Evolutionary conservation across 441 rosid species (phyloP), one percentile per base, ranked within the genome.

Genomic region (Sinapis alba): DNA sequence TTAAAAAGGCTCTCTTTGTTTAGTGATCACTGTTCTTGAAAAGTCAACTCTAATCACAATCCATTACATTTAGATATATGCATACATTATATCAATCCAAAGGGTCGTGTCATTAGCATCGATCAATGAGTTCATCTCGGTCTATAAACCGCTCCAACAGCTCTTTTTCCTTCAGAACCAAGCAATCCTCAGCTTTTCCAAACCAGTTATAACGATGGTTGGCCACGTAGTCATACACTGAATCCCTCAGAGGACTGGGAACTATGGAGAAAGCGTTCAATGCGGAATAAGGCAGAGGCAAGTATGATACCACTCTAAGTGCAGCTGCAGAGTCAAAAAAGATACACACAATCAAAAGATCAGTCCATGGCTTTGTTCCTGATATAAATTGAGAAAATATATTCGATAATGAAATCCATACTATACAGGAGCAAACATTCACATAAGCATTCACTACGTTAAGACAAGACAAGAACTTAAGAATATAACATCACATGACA

Each of bases 221-320:
- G 10, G 98, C 99, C 61, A 94, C 80, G 26, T 87, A 82, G 78
- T 92, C 96, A 72, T 94, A 92, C 45, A 86, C 88, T 6, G 88
- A 89, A 78, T 94, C 99, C 77, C 97, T 83, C 2, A 88, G 69
- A n/a, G 99, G 94, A 51, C 83, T 74, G 54, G 98, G 99, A 81
- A 92, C 56, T 24, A 94, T 69, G 77, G 80, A 36, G 72, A 93
- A 79, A 1, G 77, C 18, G 28, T 89, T 87, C 75, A 91, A 54
- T 58, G 94, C 88, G 0, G 94, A 88, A 79, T 91, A 88, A 6
- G 98, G 97, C 68, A 80, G 65, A 45, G 98, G 98, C 84, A 92
- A 77, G 87, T 94, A 85, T 16, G 96, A 89, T 71, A 86, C 47
- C 26, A 94, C 98, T 78, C 78, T 80, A 60, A 95, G 83, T 54